A percentile compares a stretch with the other conserved stretches of the same genome.
These are phyloP conservation scores for Scutellaria minor DNA, from an alignment of 257 asterid genomes.

Conservation along the genomic window DNA sequence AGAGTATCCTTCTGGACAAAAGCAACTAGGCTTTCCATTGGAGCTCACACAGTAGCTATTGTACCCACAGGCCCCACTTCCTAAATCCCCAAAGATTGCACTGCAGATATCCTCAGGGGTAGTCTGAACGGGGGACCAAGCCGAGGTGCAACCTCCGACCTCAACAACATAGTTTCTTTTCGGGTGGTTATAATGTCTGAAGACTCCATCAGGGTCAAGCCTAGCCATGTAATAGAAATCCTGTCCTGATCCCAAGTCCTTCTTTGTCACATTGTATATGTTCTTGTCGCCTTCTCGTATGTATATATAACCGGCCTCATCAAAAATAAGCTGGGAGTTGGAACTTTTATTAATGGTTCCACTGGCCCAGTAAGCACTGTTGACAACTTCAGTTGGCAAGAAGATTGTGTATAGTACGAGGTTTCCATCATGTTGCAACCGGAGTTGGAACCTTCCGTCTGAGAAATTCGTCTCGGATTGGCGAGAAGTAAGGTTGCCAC, in stretches of 20 bases:
- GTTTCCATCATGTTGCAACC: conserved; percentile 39
- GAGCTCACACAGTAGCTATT: conserved; percentile 48
- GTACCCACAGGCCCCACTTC: conserved; percentile 62
- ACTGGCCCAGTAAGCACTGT: conserved; percentile 28
- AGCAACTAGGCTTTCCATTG: conserved; percentile 43
- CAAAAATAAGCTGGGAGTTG: conserved; percentile 34
- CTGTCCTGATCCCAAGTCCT: not conserved
- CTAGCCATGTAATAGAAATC: conserved; percentile 41
- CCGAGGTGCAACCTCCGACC: conserved; percentile 28
- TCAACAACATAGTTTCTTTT: conserved; percentile 32
- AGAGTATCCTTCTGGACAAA: conserved; percentile 45
- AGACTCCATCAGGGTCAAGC: conserved; percentile 51
- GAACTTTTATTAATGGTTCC: conserved; percentile 5
- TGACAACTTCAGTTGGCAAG: conserved; percentile 26
- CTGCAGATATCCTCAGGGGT: conserved; percentile 41
- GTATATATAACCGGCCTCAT: conserved; percentile 40
- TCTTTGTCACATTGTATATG: not conserved
- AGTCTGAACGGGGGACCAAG: conserved; percentile 30
- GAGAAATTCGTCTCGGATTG: conserved; percentile 37
- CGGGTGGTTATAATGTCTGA: conserved; percentile 42
- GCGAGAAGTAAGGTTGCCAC: conserved; percentile 37
- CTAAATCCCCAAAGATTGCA: conserved; percentile 20
- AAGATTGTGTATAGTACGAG: conserved; percentile 39
- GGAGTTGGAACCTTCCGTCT: conserved; percentile 43
- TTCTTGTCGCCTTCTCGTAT: not conserved